Percentiles rank a stretch among this genome's conserved stretches.
Evolutionary conservation across 1,284 basidiomycete genomes (phyloP).

Genomic region (Malassezia pachydermatis): DNA sequence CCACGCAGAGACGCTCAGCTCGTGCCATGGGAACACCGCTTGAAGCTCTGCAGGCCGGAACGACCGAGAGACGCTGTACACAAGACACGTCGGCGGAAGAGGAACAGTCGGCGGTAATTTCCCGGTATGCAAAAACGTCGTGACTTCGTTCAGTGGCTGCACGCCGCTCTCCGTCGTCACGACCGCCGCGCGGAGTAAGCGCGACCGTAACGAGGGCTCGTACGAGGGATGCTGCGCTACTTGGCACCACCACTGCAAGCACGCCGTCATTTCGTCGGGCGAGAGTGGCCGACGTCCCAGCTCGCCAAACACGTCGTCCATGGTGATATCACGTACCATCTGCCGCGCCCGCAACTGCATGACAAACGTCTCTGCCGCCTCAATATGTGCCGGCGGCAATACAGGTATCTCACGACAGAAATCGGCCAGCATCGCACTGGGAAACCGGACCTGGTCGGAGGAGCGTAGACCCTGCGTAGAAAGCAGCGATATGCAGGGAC

Average conservation of each 20-base stretch:
- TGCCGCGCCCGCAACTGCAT: constrained; percentile 59
- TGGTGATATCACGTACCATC: constrained; percentile 70
- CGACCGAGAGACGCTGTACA: constrained; percentile 57
- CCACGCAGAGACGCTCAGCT: constrained; percentile 70
- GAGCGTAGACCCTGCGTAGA: constrained; percentile 68
- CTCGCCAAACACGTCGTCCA: constrained; percentile 75
- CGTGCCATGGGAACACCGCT: constrained; percentile 59
- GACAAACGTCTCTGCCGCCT: constrained; percentile 60
- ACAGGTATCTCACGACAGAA: constrained; percentile 75
- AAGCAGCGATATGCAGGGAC: constrained; percentile 60
- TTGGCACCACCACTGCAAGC: constrained; percentile 78
- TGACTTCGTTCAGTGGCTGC: constrained; percentile 57
- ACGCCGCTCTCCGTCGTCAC: constrained; percentile 25
- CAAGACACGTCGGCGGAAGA: constrained; percentile 66
- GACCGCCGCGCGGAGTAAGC: constrained; percentile 38
- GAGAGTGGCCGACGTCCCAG: constrained; percentile 63
- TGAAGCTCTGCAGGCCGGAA: constrained; percentile 52
- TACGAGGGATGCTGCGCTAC: constrained; percentile 52
- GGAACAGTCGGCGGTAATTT: constrained; percentile 72
- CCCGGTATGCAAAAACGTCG: constrained; percentile 64
- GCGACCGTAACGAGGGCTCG: constrained; percentile 34
- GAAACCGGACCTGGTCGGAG: constrained; percentile 65
- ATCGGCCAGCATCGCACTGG: constrained; percentile 61
- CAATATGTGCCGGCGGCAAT: constrained; percentile 60
- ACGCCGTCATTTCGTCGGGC: constrained; percentile 67